These are phyloP conservation scores for Suhomyces taliae DNA, from an alignment of 1,139 yeast genomes.

Conservation along the genomic window DNA sequence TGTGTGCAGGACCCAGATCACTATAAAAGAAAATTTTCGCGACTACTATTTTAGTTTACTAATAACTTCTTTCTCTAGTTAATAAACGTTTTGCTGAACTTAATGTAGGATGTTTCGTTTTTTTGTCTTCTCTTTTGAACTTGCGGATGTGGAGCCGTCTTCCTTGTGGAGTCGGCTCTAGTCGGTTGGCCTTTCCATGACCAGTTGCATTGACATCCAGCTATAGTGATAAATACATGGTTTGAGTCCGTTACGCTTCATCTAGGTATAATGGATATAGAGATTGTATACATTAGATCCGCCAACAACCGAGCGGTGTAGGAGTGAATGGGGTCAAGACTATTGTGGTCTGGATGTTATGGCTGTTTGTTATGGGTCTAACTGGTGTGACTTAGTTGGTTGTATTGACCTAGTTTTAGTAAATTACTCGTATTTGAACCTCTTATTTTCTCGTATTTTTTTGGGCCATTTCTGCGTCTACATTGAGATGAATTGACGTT, in stretches of 20 bases:
- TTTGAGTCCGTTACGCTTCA: constrained; percentile 52
- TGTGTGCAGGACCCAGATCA: constrained; percentile 4
- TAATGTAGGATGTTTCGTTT: background rate
- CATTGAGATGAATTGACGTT: no score
- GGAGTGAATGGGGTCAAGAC: no score
- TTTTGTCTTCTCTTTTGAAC: background rate
- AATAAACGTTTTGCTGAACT: background rate
- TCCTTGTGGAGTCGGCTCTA: background rate
- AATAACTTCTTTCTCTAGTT: background rate
- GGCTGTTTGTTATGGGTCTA: no score
- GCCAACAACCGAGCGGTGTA: no score
- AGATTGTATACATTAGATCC: constrained; percentile 47
- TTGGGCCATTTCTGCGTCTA: no score
- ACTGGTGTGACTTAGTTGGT: no score
- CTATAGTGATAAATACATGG: constrained; percentile 46
- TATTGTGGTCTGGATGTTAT: no score
- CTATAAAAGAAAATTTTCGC: background rate
- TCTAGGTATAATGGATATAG: constrained; percentile 52
- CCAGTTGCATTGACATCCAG: constrained; percentile 25
- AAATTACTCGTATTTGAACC: no score
- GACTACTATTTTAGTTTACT: background rate
- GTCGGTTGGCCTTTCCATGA: constrained; percentile 11
- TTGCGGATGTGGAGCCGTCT: constrained; percentile 15
- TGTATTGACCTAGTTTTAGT: no score
- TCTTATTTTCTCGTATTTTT: no score